Evolutionary conservation across 768 basidiomycete genomes (phyloP), one percentile per base, ranked within the genome.

Genomic region (Leucocoprinus sp.): DNA sequence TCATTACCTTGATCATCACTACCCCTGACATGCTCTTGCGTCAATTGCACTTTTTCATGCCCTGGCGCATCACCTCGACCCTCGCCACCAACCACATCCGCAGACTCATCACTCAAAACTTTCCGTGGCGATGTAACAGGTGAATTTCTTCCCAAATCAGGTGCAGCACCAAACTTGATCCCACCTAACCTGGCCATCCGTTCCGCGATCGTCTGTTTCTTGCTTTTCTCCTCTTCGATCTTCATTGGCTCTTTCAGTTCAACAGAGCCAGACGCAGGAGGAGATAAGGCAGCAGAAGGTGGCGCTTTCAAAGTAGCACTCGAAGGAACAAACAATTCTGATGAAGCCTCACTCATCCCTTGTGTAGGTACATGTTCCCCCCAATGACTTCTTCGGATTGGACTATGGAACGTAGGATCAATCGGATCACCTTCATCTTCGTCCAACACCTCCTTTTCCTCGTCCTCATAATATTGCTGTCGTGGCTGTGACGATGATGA

Each of bases 161-260:
- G 53, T 3, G 83, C 84, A 34, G 74, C 79, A 0, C 89, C 89
- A 52, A 93, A 84, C 50, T 75, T 78, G 57, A 95, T 82, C 2
- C 87, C 89, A 12, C 93, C 90, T 0, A 96, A 69, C 56, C 82
- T 89, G 1, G 92, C 92, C 92, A 96, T 93, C n/a, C 93, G 75
- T 48, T 95, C 91, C 1, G 92, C 90, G 27, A 96, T 87, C 1
- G 85, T 85, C 24, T 71, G 71, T 18, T 81, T 74, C 37, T 82
- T 71, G 2, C 62, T 63, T 18, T 76, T 71, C 45, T 75, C 75
- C 1, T 70, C 67, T 40, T 67, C 61, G 17, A 56, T 56, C 7
- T 55, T 57, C 7, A 56, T 36, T 27, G 49, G 57, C n/a, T 42
- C 28, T 34, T 9, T 50, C 42, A 35, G 50, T 52, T 42, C 34